Evolutionary conservation across 805 yeast species (phyloP), one percentile per base, ranked within the genome.

Genomic region (Myxozyma mucilagina): DNA sequence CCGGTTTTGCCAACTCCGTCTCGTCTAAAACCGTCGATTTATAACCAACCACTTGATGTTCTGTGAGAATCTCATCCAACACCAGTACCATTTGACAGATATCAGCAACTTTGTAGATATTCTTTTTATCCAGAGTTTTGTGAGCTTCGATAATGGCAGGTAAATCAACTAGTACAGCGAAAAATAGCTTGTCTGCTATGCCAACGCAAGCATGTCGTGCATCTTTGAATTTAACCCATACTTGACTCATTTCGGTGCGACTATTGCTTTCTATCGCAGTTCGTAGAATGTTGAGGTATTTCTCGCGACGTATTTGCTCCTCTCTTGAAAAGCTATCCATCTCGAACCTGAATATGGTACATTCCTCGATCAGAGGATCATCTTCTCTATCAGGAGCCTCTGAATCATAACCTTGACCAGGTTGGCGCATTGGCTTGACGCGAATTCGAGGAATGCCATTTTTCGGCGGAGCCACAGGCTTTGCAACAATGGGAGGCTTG

Each of bases 351-450:
- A 94, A 73, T 0, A 91, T 79, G 1, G 94, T 79, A 0, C 94
- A 96, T 66, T 90, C 96, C 70, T 94, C 98, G 8, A 90, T 78
- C 63, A 90, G 76, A 1, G 99, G 98, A 70, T 94, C 97, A 62
- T 91, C 97, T 72, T 94, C 99, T 31, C 90, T 78, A 67, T 93
- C 98, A 0, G 97, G 96, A 18, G 96, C 97, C 69, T 93, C 98
- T 1, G 96, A 87, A 71, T 93, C 99, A 73, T 93, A 93, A 0
- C 98, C 98, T 68, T 93, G 97, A 4, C 97, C 97, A 0, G 96
- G 94, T 3, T 87, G 80, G 68, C 96, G 78, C 3, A 80, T 79
- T 0, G 87, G 84, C 64, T 82, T 82, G 59, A 84, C 79, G 57
- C 84, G 72, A 61, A 86, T 78, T 41, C 83, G 72, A 8, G 85